These are phyloP conservation scores for Clavaria fumosa DNA, from an alignment of 768 basidiomycete species.

Conservation along the genomic window DNA sequence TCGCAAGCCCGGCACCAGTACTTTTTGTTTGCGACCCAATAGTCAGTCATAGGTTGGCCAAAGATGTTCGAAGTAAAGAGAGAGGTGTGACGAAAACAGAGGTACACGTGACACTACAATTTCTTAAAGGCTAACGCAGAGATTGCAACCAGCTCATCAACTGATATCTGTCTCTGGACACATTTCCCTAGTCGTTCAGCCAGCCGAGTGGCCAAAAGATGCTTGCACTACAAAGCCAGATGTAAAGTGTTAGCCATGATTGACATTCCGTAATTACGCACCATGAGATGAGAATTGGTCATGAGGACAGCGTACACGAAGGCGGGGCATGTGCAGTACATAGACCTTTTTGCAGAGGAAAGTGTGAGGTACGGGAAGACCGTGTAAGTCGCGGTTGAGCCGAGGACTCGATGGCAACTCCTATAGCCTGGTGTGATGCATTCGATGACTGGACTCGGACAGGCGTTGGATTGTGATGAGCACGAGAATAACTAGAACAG, in stretches of 20 bases:
- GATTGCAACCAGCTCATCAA: slow-evolving; percentile 33
- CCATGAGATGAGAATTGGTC: slow-evolving; percentile 50
- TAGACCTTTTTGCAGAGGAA: slow-evolving; percentile 23
- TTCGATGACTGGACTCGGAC: slow-evolving; percentile 34
- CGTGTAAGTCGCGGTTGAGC: slow-evolving; percentile 41
- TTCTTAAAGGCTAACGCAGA: slow-evolving; percentile 21
- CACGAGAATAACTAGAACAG: neutral
- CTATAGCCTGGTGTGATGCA: slow-evolving; percentile 43
- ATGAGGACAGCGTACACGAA: slow-evolving; percentile 51
- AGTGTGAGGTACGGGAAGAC: slow-evolving; percentile 27
- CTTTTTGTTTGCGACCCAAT: slow-evolving; percentile 85
- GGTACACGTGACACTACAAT: slow-evolving; percentile 1
- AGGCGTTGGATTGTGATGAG: neutral
- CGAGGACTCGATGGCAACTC: slow-evolving; percentile 49
- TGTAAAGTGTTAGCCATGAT: neutral
- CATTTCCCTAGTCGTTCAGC: slow-evolving; percentile 38
- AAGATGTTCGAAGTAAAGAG: no score
- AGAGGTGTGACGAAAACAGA: no score
- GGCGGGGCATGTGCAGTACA: slow-evolving; percentile 65
- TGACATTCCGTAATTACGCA: slow-evolving; percentile 16
- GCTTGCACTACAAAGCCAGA: slow-evolving; percentile 48
- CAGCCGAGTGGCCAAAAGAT: slow-evolving; percentile 51
- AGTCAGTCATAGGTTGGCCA: slow-evolving; percentile 85
- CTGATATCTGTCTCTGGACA: slow-evolving; percentile 30
- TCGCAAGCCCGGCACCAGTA: slow-evolving; percentile 98